A percentile compares a stretch with the other conserved stretches of the same genome.
Evolutionary conservation across 495 filamentous ascomycete species (phyloP).

Genomic region (Xylaria venustula): DNA sequence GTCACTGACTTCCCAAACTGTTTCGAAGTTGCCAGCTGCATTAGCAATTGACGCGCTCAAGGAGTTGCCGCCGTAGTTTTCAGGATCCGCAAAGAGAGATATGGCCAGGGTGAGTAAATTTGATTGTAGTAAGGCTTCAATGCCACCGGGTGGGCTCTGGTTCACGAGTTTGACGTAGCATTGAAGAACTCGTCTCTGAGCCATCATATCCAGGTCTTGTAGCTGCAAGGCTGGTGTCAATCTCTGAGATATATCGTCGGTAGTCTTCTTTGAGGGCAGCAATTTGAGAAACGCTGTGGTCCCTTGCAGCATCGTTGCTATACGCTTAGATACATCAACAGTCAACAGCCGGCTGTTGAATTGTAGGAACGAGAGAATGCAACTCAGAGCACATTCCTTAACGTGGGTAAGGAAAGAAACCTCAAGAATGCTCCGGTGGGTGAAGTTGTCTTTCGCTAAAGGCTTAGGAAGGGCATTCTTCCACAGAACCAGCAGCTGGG

Average conservation of each 20-base stretch:
- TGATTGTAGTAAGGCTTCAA: constrained; percentile 83
- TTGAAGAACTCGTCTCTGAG: constrained; percentile 86
- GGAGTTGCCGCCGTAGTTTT: constrained; percentile 78
- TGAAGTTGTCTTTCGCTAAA: constrained; percentile 83
- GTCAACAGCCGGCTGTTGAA: constrained; percentile 93
- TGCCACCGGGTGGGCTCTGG: constrained; percentile 74
- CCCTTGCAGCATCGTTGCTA: constrained; percentile 93
- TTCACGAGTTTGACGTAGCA: constrained; percentile 90
- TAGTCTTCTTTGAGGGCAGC: constrained; percentile 77
- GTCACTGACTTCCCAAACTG: constrained; percentile 90
- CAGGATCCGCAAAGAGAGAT: constrained; percentile 89
- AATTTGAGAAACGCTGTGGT: constrained; percentile 84
- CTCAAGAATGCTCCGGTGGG: constrained; percentile 77
- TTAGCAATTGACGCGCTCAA: constrained; percentile 90
- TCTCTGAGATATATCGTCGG: constrained; percentile 82
- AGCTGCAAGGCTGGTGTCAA: constrained; percentile 85
- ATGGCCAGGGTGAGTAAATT: constrained; percentile 91
- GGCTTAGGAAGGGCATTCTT: constrained; percentile 95
- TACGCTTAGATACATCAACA: constrained; percentile 88
- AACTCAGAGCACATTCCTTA: constrained; percentile 89
- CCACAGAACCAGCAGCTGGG: constrained; percentile 93
- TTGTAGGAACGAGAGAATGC: constrained; percentile 86
- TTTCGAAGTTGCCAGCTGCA: constrained; percentile 86
- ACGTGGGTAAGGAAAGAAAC: constrained; percentile 93
- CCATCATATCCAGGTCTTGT: constrained; percentile 91